A percentile compares a stretch with the other conserved stretches of the same genome.
These are phyloP conservation scores for Ceratocystis cubensis DNA, from an alignment of 2,329 filamentous ascomycete genomes.

Conservation along the genomic window DNA sequence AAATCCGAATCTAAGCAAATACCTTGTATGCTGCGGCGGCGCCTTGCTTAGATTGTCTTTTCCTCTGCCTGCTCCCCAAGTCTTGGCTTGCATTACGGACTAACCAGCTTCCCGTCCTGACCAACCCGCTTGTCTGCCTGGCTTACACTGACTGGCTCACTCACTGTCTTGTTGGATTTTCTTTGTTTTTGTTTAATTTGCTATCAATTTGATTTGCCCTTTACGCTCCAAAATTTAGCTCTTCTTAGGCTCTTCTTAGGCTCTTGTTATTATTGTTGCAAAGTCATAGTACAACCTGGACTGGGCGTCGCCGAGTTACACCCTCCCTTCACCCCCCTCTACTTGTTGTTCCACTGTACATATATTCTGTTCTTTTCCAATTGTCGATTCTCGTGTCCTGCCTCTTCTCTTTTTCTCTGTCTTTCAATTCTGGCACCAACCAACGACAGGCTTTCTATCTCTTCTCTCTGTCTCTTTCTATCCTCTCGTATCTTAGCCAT, in stretches of 20 bases:
- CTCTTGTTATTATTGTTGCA: not conserved
- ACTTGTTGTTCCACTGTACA: not conserved
- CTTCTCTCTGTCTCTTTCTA: not conserved
- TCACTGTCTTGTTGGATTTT: not conserved
- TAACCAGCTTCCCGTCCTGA: too few species aligned
- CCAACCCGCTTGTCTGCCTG: not conserved
- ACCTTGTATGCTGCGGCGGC: not conserved
- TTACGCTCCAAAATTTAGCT: not conserved
- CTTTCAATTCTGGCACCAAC: not conserved
- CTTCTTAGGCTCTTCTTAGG: not conserved
- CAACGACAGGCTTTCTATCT: not conserved
- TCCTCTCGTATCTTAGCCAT: not conserved
- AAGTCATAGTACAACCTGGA: not conserved
- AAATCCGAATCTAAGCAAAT: not conserved
- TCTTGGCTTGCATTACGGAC: not conserved
- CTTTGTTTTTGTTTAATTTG: not conserved
- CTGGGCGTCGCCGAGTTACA: not conserved
- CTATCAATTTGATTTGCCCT: not conserved
- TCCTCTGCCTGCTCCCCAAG: not conserved
- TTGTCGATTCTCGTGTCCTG: not conserved
- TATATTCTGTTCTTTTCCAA: not conserved
- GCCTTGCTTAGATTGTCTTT: not conserved
- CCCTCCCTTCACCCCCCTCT: not conserved
- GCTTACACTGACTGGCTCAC: too few species aligned
- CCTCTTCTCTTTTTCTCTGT: conserved; percentile 1